Evolutionary conservation across 2,329 filamentous ascomycete genomes (phyloP).

Genomic region (Neofusicoccum umdonicola): DNA sequence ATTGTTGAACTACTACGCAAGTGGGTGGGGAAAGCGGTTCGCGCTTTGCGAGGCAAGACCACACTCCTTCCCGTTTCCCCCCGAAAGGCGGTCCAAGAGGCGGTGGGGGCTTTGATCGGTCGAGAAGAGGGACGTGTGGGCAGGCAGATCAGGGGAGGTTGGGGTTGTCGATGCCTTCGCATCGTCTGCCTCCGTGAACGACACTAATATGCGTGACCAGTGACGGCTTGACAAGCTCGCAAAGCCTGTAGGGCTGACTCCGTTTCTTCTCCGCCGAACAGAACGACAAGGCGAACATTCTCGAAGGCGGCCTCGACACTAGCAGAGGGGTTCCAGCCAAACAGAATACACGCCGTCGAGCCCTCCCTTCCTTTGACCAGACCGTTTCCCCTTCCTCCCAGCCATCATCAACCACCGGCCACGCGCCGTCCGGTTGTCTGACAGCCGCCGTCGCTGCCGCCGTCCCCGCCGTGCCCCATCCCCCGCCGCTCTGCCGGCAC

Average conservation of each 20-base stretch:
- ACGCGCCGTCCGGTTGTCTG: background rate
- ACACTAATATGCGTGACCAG: too few relatives aligned
- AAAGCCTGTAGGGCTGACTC: too few relatives aligned
- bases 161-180: background rate
- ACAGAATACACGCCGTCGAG: background rate
- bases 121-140: too few relatives aligned
- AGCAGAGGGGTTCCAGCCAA: background rate
- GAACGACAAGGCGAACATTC: background rate
- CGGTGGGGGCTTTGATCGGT: background rate
- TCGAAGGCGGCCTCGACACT: background rate
- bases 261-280: too few relatives aligned
- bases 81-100: conserved; percentile 5
- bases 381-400: background rate
- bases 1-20: background rate
- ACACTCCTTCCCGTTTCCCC: conserved; percentile 9
- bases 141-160: background rate
- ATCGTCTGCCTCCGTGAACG: too few relatives aligned
- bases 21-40: background rate
- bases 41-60: background rate
- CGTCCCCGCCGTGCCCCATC: too few relatives aligned
- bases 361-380: background rate
- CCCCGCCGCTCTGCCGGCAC: too few relatives aligned
- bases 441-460: too few relatives aligned
- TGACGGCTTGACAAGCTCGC: too few relatives aligned
- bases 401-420: background rate